These are phyloP conservation scores for Senecio squalidus DNA, from an alignment of 140 eudicot genomes.

Conservation along the genomic window DNA sequence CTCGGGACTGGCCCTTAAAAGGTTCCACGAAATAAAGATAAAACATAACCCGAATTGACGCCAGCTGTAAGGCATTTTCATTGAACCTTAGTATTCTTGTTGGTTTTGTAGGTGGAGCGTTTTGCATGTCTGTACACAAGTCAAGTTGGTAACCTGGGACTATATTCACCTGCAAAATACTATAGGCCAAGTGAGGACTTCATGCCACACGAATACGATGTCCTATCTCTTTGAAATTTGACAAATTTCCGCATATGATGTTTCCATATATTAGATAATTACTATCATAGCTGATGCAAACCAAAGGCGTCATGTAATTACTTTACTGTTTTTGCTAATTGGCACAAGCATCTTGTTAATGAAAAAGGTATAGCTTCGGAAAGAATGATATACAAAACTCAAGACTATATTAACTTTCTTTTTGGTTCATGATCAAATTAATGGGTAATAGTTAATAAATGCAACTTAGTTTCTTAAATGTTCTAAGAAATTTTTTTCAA, in stretches of 20 bases:
- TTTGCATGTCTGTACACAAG: constrained; percentile 93
- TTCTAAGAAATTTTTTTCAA: too few species aligned
- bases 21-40: too few species aligned
- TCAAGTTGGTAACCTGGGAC: constrained; percentile 71
- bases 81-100: not conserved
- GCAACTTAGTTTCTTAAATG: too few species aligned
- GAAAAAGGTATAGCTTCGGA: not conserved
- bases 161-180: constrained; percentile 89
- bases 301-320: not conserved
- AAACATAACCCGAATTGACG: too few species aligned
- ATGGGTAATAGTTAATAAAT: too few species aligned
- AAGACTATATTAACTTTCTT: too few species aligned
- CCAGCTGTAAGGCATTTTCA: too few species aligned
- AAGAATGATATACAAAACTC: not conserved
- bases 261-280: not conserved
- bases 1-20: too few species aligned
- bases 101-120: constrained; percentile 72
- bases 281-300: not conserved
- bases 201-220: constrained; percentile 91
- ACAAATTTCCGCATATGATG: constrained; percentile 10
- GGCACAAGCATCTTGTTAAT: not conserved
- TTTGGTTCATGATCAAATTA: too few species aligned
- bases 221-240: constrained; percentile 31
- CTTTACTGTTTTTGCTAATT: not conserved
- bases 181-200: constrained; percentile 92